Evolutionary conservation across 2,329 filamentous ascomycete species (phyloP).

Genomic region (Colletotrichum kahawae): DNA sequence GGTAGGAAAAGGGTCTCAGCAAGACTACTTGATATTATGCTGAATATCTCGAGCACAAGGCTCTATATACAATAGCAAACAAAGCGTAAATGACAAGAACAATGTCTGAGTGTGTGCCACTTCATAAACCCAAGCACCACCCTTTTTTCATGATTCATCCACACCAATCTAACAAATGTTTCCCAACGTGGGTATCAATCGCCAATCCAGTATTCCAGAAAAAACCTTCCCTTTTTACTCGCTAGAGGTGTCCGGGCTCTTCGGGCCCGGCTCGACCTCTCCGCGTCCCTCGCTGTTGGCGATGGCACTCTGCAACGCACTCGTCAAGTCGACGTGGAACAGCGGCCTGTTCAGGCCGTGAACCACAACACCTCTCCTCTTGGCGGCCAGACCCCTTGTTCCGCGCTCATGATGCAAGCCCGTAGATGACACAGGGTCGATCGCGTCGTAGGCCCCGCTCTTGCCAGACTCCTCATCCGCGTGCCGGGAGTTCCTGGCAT

Average conservation of each 20-base stretch:
- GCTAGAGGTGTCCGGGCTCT: constrained; percentile 5
- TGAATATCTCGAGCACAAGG: background rate
- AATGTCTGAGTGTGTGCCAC: background rate
- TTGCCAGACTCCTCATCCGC: constrained; percentile 43
- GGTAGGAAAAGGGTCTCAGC: background rate
- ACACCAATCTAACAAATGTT: background rate
- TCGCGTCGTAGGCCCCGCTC: constrained; percentile 32
- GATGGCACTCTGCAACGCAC: constrained; percentile 85
- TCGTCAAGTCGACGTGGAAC: constrained; percentile 93
- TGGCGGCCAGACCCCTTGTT: constrained; percentile 40
- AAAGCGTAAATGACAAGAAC: background rate
- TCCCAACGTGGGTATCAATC: constrained; percentile 19
- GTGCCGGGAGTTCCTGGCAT: constrained; percentile 1
- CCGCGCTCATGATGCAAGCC: background rate
- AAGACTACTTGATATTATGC: background rate
- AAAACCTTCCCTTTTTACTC: background rate
- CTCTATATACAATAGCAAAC: background rate
- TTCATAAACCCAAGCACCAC: background rate
- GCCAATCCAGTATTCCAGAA: constrained; percentile 5
- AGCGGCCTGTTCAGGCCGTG: constrained; percentile 88
- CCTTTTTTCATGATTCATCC: background rate
- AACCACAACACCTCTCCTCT: constrained; percentile 67
- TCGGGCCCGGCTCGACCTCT: background rate
- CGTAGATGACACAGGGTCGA: constrained; percentile 30
- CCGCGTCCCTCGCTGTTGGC: constrained; percentile 71